Evolutionary conservation across 2,329 filamentous ascomycete genomes (phyloP).

Genomic region (Fusarium poae): DNA sequence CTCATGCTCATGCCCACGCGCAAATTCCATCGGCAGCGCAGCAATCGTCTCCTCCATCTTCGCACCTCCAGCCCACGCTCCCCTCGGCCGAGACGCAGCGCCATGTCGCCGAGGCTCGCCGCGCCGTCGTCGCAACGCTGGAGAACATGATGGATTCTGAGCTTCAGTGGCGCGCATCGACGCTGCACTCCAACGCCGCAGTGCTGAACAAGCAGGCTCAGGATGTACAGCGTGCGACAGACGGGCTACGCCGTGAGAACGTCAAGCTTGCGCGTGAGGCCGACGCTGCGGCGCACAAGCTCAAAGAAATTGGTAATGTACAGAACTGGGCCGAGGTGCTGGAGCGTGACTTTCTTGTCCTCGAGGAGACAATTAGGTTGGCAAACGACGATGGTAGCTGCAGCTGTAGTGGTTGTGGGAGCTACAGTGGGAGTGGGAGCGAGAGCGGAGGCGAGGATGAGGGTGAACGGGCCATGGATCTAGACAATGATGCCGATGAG

Average conservation of each 20-base stretch:
- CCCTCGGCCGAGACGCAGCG: slow-evolving; percentile 60
- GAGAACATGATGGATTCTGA: slow-evolving; percentile 78
- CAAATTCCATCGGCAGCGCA: slow-evolving; percentile 28
- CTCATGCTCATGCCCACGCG: slow-evolving; percentile 39
- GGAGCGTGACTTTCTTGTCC: slow-evolving; percentile 73
- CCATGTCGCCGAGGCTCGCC: slow-evolving; percentile 68
- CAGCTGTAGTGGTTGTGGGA: slow-evolving; percentile 57
- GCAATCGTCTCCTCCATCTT: slow-evolving; percentile 32
- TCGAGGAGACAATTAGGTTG: slow-evolving; percentile 74
- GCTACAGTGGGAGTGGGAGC: slow-evolving; percentile 49
- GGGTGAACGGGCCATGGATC: slow-evolving; percentile 40
- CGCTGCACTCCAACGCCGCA: slow-evolving; percentile 76
- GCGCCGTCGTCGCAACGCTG: slow-evolving; percentile 71
- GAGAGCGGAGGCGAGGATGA: slow-evolving; percentile 36
- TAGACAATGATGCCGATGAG: slow-evolving; percentile 24
- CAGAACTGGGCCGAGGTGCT: slow-evolving; percentile 91
- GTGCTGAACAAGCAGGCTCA: slow-evolving; percentile 76
- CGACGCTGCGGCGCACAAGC: slow-evolving; percentile 69
- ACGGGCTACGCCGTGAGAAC: slow-evolving; percentile 71
- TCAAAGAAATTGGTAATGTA: slow-evolving; percentile 85
- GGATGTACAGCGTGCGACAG: slow-evolving; percentile 72
- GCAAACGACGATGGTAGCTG: slow-evolving; percentile 58
- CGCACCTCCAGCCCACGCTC: slow-evolving; percentile 54
- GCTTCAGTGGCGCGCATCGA: slow-evolving; percentile 74
- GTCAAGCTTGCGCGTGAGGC: slow-evolving; percentile 75